Base-by-base conservation (phyloP, 345 rosid species). In the Eucalyptus decipiens region DNA sequence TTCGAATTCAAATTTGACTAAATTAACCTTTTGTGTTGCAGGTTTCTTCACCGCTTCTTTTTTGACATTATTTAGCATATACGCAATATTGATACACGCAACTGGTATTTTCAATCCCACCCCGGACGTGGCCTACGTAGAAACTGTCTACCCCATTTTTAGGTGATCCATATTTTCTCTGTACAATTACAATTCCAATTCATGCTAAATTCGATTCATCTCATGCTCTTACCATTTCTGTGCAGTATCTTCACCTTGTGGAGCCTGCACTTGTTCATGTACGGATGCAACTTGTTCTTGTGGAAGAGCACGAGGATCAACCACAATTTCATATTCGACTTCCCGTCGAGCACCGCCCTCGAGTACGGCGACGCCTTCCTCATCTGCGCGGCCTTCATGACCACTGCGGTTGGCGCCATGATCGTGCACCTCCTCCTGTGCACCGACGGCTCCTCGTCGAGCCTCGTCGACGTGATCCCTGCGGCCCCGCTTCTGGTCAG, bases 71-170 rank as follows among this genome's bases (percentile, higher is more conserved):
- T 95, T 98, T 90, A 93, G 91, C 88, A 94, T 97, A 45, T 98
- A 98, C 90, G 94, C 97, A 88, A 95, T 95, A 72, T 91, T 98
- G 86, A 99, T 99, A 10, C 99, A 97, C 90, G 88, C 96, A 30
- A 92, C 99, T 86, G 98, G 99, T 48, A 91, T 96, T 69, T 96
- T 98, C 93, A 93, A 94, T 9, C 87, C 97, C 54, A 91, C 86
- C 89, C 89, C 90, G 37, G 94, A 92, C 90, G 86, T 90, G n/a
- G 89, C 88, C 42, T 98, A 97, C 81, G 90, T 96, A 91, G 99
- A 98, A 89, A 98, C 94, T 47, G 96, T 96, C 89, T 98, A 96
- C 91, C 99, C 99, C 50, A 96, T 97, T 94, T 98, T 98, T 96
- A 98, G 99, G 52, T 50, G 87, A 85, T 87, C 43, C 30, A 43